Evolutionary conservation across 2,329 filamentous ascomycete species (phyloP), one percentile per base, ranked within the genome.

Genomic region (Aureobasidium sp.): DNA sequence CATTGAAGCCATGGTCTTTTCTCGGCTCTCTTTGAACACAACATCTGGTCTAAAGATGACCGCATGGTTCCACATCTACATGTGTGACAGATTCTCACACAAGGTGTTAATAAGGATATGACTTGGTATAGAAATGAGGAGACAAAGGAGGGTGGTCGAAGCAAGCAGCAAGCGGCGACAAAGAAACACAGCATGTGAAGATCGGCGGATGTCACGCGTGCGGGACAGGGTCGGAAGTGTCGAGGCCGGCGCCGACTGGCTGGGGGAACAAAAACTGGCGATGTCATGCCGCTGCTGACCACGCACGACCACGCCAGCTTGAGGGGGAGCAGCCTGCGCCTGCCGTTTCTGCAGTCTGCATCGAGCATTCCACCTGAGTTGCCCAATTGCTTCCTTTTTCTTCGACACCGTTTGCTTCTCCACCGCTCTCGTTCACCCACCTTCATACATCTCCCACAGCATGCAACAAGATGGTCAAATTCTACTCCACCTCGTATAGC

Each of bases 401-500:
- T 55, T 45, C 51, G 38, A 40, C 29, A 33, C 49, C 29, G 42
- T 60, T 55, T 31, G 17, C 46, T 42, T 51, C 60, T 60, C 47
- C 46, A 37, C 38, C 27, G 61, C 64, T 37, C 38, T 49, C 57
- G 17, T 51, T 40, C 27, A 37, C 31, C 15, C n/a, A 25, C 38
- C 25, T 43, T 27, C 3, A 43, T 17, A 10, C 40, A 17, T 31
- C 10, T 37, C 23, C 53, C 19, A 46, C 42, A 57, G 53, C 53
- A 57, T 57, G 53, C 53, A 37, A 46, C 46, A 71, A 60, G 35
- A 80, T 80, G 78, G 78, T 80, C 66, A 79, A 79, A 70, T 78
- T 80, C 73, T 79, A 79, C 73, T 74, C 73, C 49, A 73, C 70
- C 67, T 84, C 82, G 74, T 87, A 89, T 73, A 83, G 81, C 69